A percentile compares a stretch with the other conserved stretches of the same genome.
Evolutionary conservation across 352 stramenopile genomes (phyloP).

Genomic region (Pythium folliculosum): DNA sequence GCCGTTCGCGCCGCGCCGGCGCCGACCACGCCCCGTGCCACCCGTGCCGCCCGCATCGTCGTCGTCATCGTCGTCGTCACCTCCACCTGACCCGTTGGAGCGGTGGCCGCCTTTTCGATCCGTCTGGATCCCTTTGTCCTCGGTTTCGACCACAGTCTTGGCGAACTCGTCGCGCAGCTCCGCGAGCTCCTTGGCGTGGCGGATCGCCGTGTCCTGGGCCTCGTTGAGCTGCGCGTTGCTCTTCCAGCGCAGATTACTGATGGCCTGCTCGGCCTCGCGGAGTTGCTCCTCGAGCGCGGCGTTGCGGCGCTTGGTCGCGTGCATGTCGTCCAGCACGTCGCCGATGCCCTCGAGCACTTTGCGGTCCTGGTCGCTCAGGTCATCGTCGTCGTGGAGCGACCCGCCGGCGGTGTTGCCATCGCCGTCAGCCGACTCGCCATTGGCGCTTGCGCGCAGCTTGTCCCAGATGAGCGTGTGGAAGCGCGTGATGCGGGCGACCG

Average conservation of each 20-base stretch:
- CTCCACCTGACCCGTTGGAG: background rate
- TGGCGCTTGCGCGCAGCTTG: slow-evolving; percentile 21
- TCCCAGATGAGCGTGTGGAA: slow-evolving; percentile 57
- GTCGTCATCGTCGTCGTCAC: slow-evolving; percentile 34
- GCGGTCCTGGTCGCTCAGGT: slow-evolving; percentile 63
- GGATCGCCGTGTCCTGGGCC: slow-evolving; percentile 33
- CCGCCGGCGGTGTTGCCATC: background rate
- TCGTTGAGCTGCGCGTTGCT: slow-evolving; percentile 55
- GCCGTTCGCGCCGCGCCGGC: slow-evolving; percentile 31
- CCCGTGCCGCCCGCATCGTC: slow-evolving; percentile 16
- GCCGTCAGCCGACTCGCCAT: background rate
- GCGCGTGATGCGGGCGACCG: slow-evolving; percentile 51
- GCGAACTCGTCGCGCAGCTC: slow-evolving; percentile 42
- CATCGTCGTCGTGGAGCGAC: slow-evolving; percentile 35
- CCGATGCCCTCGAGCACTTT: slow-evolving; percentile 58
- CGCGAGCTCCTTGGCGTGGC: slow-evolving; percentile 39
- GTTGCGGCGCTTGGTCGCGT: slow-evolving; percentile 34
- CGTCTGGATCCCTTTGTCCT: slow-evolving; percentile 56
- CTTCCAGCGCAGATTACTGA: slow-evolving; percentile 53
- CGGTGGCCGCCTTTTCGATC: slow-evolving; percentile 19
- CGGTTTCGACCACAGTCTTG: slow-evolving; percentile 23
- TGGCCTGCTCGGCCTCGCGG: slow-evolving; percentile 47
- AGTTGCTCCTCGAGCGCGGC: slow-evolving; percentile 41
- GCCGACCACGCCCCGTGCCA: slow-evolving; percentile 13
- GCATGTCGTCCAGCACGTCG: slow-evolving; percentile 58